phyloP scores from a whole-genome alignment of 2,329 filamentous ascomycete species.

The Xylaria sp. region DNA sequence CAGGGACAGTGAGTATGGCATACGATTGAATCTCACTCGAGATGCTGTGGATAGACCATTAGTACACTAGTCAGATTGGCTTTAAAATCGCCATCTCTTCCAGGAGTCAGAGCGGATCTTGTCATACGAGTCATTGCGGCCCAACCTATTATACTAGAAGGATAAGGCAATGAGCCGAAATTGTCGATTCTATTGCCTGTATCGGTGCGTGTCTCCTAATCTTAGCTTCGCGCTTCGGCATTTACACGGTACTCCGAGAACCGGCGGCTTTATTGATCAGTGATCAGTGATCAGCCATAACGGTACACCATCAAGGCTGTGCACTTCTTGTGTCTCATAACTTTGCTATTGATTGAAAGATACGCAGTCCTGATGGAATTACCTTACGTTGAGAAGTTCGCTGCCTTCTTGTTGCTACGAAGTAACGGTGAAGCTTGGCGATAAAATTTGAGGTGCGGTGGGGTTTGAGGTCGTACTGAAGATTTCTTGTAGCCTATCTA shows the following conservation, averaged over 20 bases:
- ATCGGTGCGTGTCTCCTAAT: not conserved
- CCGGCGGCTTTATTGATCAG: slow-evolving; percentile 5
- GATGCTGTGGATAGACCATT: not conserved
- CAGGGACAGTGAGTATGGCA: not conserved
- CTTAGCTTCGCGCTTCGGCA: slow-evolving; percentile 35
- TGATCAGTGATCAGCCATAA: not conserved
- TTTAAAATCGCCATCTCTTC: not conserved
- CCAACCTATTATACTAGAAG: not conserved
- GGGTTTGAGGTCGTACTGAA: not conserved
- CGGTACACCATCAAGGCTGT: not conserved
- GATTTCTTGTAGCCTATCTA: not conserved
- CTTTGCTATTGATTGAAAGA: not conserved
- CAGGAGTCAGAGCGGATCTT: slow-evolving; percentile 6
- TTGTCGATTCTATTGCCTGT: slow-evolving; percentile 12
- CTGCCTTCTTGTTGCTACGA: not conserved
- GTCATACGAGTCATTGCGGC: slow-evolving; percentile 2
- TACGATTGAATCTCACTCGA: not conserved
- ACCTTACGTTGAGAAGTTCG: not conserved
- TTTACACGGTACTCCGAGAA: slow-evolving; percentile 20
- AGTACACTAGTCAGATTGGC: not conserved
- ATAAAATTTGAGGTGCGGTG: slow-evolving; percentile 22
- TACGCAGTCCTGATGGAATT: not conserved
- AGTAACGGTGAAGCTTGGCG: slow-evolving; percentile 5
- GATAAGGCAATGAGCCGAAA: slow-evolving; percentile 1
- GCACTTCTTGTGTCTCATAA: too few relatives aligned